Base-by-base conservation (phyloP, 768 basidiomycete genomes). In the Phylloporus scabripes region DNA sequence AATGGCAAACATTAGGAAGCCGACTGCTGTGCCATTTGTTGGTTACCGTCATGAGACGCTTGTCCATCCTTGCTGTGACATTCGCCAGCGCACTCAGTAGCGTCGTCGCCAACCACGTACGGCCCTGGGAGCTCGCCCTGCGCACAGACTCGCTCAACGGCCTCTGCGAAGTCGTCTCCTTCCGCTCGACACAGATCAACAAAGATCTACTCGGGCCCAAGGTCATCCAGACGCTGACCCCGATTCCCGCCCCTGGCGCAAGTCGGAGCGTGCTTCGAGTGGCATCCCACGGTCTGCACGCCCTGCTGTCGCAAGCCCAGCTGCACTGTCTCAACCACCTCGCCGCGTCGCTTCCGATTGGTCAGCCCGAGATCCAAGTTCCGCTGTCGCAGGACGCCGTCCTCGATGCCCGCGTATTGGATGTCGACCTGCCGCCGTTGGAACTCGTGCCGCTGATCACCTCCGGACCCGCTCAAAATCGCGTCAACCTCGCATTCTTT, bases 401-500 rank as follows among this genome's bases (percentile, higher is more conserved):
- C 18, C 21, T 26, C 31, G 18, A 18, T 28, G 46, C 3, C 12
- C 48, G n/a, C 18, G 5, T 37, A 18, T 44, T 51, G 37, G 54
- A 45, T 14, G 49, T 55, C 14, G 48, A 55, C 24, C 24, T 63
- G 1, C 82, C 81, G 1, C 71, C 72, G 2, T 68, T 86, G 31
- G 75, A 83, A 49, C 60, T 87, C 7, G 54, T 72, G 9, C 80
- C 82, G 37, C 70, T 89, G 21, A 69, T 79, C 23, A 67, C 75
- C 5, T 83, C 85, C 28, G 87, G 87, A 0, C 71, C 78, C 7
- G 74, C 80, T 10, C 60, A 62, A 32, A 89, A 89, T 60, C 78
- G 87, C 15, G 77, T 87, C 21, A 81, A 87, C 67, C 67, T 90
- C 8, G 79, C 86, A 10, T 89, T 89, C 67, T 87, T 89, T 63